Evolutionary conservation across 441 rosid species (phyloP), one percentile per base, ranked within the genome.

Genomic region (Pelargonium fulgidum): DNA sequence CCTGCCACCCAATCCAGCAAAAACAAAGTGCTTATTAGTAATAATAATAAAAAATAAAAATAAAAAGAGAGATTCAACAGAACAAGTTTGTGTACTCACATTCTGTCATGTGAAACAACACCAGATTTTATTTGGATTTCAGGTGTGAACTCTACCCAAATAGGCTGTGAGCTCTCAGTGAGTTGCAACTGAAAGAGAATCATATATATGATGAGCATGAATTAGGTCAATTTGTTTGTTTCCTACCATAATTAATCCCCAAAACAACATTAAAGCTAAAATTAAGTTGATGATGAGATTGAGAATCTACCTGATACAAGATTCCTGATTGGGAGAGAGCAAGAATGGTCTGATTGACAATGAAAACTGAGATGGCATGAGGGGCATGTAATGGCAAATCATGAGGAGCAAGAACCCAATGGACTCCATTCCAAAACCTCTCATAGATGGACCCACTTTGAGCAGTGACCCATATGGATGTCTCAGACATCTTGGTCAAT

Each of bases 391-490:
- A 0, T 2, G 86, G 85, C 42, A 86, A 81, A 66, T 86, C 87
- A 72, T 84, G 94, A 11, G 88, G 94, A 9, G 88, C 91, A 56
- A 84, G 72, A 63, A 84, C 91, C 94, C 91, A 86, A 73, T 81
- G 89, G 9, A 87, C 86, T 68, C 91, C 88, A 80, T 88, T 88
- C 91, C 91, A 88, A 72, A 82, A 88, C 81, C 91, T 80, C 81
- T 88, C 91, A 64, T 86, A 84, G 71, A 85, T 82, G 7, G 85
- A 79, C 58, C 94, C 88, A 70, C 94, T 86, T 73, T 83, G 83
- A 54, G 90, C 88, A 12, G 91, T 86, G 45, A 88, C 78, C 94
- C 94, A 88, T 26, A 88, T 77, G 26, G 91, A 88, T 44, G 84
- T 64, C 42, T 85, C 94, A 1, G 88, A 84, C 86, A 86, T 84